Conservation (phyloP, 371 early-diverging fungal genomes). For the Rhizomucor pusillus region DNA sequence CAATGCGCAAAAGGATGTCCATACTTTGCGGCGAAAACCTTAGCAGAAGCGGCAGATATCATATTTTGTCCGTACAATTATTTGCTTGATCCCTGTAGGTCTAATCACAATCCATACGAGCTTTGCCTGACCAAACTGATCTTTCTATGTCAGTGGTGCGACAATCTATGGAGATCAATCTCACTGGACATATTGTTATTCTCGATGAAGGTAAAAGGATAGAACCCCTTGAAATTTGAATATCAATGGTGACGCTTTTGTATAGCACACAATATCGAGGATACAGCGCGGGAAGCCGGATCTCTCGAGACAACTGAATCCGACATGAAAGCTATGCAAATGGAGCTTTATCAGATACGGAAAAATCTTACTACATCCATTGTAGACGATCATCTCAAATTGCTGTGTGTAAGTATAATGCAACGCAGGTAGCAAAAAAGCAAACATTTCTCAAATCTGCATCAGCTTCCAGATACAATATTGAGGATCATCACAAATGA, state of each 20-base stretch:
- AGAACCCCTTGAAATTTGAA: neutral
- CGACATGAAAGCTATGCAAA: slow-evolving; percentile 25
- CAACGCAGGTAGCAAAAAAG: neutral
- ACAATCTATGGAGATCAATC: slow-evolving; percentile 54
- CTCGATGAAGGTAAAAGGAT: slow-evolving; percentile 77
- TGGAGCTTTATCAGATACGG: slow-evolving; percentile 36
- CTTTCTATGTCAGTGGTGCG: slow-evolving; percentile 41
- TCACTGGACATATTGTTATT: slow-evolving; percentile 71
- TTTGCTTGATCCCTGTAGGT: slow-evolving; percentile 71
- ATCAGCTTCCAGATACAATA: slow-evolving; percentile 18
- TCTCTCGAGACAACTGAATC: slow-evolving; percentile 51
- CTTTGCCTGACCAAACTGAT: neutral
- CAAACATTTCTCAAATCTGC: neutral
- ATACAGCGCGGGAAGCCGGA: slow-evolving; percentile 51
- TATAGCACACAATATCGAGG: slow-evolving; percentile 57
- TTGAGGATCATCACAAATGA: slow-evolving; percentile 17
- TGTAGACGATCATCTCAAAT: slow-evolving; percentile 21
- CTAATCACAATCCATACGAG: neutral
- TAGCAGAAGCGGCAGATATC: slow-evolving; percentile 66
- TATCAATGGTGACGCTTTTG: neutral
- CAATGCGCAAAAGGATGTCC: slow-evolving; percentile 62
- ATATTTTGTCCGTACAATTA: slow-evolving; percentile 95
- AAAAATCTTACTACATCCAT: slow-evolving; percentile 5
- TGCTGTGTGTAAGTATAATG: slow-evolving; percentile 31
- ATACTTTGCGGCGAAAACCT: slow-evolving; percentile 73